Evolutionary conservation across 495 filamentous ascomycete genomes (phyloP).

Genomic region (Letharia columbiana): DNA sequence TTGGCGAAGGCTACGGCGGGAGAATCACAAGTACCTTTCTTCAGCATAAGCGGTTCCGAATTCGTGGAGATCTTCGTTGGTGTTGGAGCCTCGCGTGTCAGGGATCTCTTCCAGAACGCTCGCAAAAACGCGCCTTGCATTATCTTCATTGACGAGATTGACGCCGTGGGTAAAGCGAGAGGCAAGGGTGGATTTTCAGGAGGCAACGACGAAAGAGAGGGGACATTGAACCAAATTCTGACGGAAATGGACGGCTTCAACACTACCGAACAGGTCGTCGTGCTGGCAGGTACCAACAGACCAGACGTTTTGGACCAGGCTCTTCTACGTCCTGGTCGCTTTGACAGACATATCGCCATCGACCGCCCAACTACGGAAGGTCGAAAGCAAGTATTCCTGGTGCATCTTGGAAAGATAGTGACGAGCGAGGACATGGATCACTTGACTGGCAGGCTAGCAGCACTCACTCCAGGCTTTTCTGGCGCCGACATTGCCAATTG

Average conservation of each 20-base stretch:
- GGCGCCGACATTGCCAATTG: constrained; percentile 98
- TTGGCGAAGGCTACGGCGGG: constrained; percentile 96
- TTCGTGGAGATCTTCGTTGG: constrained; percentile 99
- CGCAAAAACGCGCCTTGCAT: constrained; percentile 96
- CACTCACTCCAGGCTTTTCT: constrained; percentile 90
- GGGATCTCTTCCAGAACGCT: constrained; percentile 90
- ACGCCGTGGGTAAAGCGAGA: constrained; percentile 90
- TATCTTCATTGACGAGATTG: constrained; percentile 99
- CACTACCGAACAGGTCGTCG: constrained; percentile 91
- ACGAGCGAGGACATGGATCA: constrained; percentile 83
- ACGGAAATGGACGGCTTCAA: constrained; percentile 99
- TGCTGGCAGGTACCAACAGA: constrained; percentile 95
- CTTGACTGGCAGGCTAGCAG: constrained; percentile 75
- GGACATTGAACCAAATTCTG: constrained; percentile 93
- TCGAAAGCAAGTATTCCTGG: constrained; percentile 88
- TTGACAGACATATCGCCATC: constrained; percentile 90
- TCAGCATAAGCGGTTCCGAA: constrained; percentile 94
- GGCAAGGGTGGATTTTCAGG: constrained; percentile 66
- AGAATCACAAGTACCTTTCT: constrained; percentile 96
- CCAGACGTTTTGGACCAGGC: constrained; percentile 92
- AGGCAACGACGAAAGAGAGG: constrained; percentile 94
- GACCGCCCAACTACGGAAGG: constrained; percentile 95
- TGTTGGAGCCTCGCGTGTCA: constrained; percentile 89
- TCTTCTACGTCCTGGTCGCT: constrained; percentile 90
- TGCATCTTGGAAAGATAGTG: constrained; percentile 86